Base-by-base conservation (phyloP, 148 eudicot species). In the Nepenthes mirabilis region DNA sequence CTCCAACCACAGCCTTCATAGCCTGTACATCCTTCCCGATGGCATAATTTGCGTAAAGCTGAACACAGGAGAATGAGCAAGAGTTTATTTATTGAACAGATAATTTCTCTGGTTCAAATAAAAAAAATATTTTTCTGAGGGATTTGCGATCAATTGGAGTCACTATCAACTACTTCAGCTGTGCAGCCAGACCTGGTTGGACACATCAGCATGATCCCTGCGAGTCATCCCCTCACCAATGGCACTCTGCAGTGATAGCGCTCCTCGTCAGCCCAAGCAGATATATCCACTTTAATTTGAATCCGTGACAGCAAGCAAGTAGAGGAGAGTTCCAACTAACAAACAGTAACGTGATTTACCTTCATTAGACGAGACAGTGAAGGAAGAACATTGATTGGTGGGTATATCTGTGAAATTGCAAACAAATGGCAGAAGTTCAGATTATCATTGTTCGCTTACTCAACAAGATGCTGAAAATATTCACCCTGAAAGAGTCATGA, bases 171-270 rank as follows among this genome's bases (percentile, higher is more conserved):
- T 52, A 54, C 14, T 50, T 51, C 48, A 58, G 23, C 32, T 12
- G n/a, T 12, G 40, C 14, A 47, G 58, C 34, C 67, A 43, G 34
- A 83, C 95, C 90, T 87, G 95, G 69, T 87, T 87, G 60, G 95
- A 87, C 34, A 87, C 95, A 67, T 87, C 95, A 64, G 95, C 65
- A 68, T 87, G 95, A 63, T 87, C 95, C 77, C 75, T 82, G 37
- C 95, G 87, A 53, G 95, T 87, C 95, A 87, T 87, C 57, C 95
- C 95, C 75, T 87, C 95, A 63, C 95, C 95, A 68, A 87, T 87
- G 72, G 95, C 95, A 74, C 90, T 87, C 95, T 87, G 80, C 72
- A 68, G 36, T 9, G 11, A 56, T 14, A 47, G 33, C 13, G 55
- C 36, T 32, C 36, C 52, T 5, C n/a, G 13, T 49, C 52, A 49